A percentile compares a stretch with the other conserved stretches of the same genome.
Conservation (phyloP, 176 grass and related monocot genomes). For the Secale cereale region DNA sequence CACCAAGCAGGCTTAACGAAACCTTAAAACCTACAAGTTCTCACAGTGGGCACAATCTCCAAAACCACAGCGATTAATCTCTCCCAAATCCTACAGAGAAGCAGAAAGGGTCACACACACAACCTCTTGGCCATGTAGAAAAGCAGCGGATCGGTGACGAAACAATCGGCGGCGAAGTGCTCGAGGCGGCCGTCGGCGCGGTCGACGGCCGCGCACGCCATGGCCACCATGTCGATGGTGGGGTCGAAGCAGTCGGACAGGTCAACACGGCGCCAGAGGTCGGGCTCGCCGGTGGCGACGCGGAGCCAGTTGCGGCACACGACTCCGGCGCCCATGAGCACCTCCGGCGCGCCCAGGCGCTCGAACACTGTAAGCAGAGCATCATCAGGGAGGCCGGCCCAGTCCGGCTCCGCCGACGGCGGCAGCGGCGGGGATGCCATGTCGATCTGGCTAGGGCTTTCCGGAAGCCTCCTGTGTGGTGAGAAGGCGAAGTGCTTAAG, state of each 20-base stretch:
- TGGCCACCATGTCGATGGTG: conserved; percentile 19
- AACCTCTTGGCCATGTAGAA: conserved; percentile 17
- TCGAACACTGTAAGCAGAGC: conserved; percentile 18
- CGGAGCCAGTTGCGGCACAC: conserved; percentile 27
- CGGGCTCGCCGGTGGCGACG: conserved; percentile 16
- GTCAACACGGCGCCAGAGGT: conserved; percentile 27
- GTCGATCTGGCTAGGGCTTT: conserved; percentile 3
- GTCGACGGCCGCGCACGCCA: conserved; percentile 16
- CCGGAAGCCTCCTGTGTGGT: background rate
- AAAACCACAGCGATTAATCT: background rate
- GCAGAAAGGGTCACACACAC: background rate
- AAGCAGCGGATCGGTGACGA: conserved; percentile 12
- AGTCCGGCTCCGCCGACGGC: background rate
- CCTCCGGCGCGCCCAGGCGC: background rate
- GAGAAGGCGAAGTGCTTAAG: background rate
- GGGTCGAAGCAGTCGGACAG: conserved; percentile 28
- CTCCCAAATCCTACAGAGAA: background rate
- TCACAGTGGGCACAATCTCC: background rate
- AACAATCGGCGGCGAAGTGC: conserved; percentile 13
- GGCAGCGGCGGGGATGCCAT: background rate
- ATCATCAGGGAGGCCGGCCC: conserved; percentile 10
- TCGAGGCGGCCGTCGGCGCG: background rate
- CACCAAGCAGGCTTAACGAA: background rate
- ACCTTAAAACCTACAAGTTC: background rate
- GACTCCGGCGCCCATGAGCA: conserved; percentile 15